A percentile compares a stretch with the other conserved stretches of the same genome.
Evolutionary conservation across 192 early-diverging fungal genomes (phyloP).

Genomic region (Linnemannia elongata): DNA sequence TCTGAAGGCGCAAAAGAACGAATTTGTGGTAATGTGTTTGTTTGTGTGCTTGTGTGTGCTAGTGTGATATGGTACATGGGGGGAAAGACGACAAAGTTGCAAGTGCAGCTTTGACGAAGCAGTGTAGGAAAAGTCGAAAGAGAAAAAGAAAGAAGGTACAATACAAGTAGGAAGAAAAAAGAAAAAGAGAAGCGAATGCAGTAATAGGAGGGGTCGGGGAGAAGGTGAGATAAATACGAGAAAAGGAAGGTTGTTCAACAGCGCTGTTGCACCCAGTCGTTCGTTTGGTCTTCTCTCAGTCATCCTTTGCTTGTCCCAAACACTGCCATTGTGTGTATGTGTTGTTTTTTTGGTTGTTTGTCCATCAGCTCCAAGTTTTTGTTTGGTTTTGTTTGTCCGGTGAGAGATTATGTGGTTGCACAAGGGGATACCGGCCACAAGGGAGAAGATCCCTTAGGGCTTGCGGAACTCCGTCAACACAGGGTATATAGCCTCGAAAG

Average conservation of each 20-base stretch:
- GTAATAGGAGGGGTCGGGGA: not conserved
- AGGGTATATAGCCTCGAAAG: conserved; percentile 98
- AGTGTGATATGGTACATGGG: not conserved
- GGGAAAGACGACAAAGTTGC: not conserved
- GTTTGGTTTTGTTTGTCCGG: not conserved
- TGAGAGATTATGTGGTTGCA: not conserved
- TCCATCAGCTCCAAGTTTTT: not conserved
- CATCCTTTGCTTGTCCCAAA: not conserved
- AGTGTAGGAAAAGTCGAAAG: not conserved
- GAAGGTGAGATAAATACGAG: not conserved
- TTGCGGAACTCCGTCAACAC: conserved; percentile 92
- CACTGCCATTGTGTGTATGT: not conserved
- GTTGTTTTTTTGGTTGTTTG: not conserved
- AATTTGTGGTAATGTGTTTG: not conserved
- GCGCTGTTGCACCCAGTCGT: not conserved
- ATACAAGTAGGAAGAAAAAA: not conserved
- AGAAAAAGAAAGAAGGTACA: not conserved
- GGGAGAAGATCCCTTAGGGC: conserved; percentile 53
- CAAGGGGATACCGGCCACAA: not conserved
- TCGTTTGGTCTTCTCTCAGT: not conserved
- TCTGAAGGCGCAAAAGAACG: not conserved
- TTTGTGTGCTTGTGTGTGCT: conserved; percentile 1
- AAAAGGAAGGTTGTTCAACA: not conserved
- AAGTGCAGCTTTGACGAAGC: not conserved
- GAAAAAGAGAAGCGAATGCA: not conserved